Base-by-base conservation (phyloP, 331 rosid genomes). In the Rhamnella rubrinervis region DNA sequence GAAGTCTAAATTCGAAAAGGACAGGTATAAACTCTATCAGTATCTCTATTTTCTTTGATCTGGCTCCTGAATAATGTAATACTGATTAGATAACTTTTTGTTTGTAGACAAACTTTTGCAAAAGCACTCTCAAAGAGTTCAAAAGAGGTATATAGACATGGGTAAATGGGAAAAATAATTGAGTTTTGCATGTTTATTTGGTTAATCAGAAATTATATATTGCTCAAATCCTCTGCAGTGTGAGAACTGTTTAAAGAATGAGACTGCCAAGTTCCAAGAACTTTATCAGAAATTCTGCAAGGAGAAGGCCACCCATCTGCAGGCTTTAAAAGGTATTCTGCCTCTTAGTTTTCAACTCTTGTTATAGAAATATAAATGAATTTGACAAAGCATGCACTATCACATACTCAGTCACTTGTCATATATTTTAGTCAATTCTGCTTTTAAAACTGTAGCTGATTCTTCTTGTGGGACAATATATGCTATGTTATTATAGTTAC, bases 111-210 rank as follows among this genome's bases (percentile, higher is more conserved):
- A 81, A 80, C 63, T 81, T 89, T 91, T 70, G 88, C 95, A 21
- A 93, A 89, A 85, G 87, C 89, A 7, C 97, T 91, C 59, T 91
- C 91, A 44, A 93, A 91, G 89, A 89, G 97, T 82, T 90, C 98
- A 28, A 93, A 88, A 87, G 97, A 91, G 96, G 98, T 93, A 23
- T 46, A 86, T 77, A 26, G 75, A 71, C 5, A 44, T 44, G 49
- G 4, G 49, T 44, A 8, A 41, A 41, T 41, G 13, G 12, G 49
- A 8, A 44, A 44, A 44, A 44, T 4, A 7, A 44, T 44, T 44
- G 13, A 44, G 49, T 44, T 44, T 44, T 44, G 15, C 49, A 44
- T 12, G 12, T 11, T 44, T 44, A 10, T 44, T 44, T 8, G 49
- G 13, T 44, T 40, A 40, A 11, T 40, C 49, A 44, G 4, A 44